Conservation (phyloP, 2,329 filamentous ascomycete species). For the Claviceps fusiformis region DNA sequence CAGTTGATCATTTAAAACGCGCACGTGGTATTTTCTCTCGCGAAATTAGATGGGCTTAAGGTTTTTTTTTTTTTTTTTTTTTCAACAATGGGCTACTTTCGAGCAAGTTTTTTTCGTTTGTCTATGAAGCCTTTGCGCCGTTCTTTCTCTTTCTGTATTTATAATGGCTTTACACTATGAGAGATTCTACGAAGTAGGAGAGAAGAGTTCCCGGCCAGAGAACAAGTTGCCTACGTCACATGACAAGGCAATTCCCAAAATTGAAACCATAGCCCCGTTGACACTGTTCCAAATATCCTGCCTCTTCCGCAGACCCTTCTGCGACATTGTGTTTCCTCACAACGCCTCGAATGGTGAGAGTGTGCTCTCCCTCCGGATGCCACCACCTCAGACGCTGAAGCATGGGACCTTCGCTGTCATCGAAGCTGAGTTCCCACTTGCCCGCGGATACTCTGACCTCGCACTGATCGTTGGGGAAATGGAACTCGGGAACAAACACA, state of each 20-base stretch:
- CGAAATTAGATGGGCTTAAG: too few relatives aligned
- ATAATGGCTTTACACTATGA: neutral
- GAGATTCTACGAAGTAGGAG: neutral
- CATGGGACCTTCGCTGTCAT: slow-evolving; percentile 54
- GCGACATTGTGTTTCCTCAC: slow-evolving; percentile 48
- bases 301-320: slow-evolving; percentile 52
- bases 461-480: slow-evolving; percentile 67
- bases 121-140: too few relatives aligned
- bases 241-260: slow-evolving; percentile 34
- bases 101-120: too few relatives aligned
- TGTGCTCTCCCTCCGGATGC: slow-evolving; percentile 78
- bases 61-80: too few relatives aligned
- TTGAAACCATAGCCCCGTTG: slow-evolving; percentile 33
- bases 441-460: slow-evolving; percentile 68
- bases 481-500: slow-evolving; percentile 79
- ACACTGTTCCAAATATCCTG: slow-evolving; percentile 64
- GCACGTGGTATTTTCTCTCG: too few relatives aligned
- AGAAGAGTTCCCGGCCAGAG: neutral
- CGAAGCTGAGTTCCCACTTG: slow-evolving; percentile 72
- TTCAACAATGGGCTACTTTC: too few relatives aligned
- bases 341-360: slow-evolving; percentile 60
- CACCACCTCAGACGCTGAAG: slow-evolving; percentile 81
- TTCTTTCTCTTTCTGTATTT: neutral
- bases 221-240: slow-evolving; percentile 23
- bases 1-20: too few relatives aligned